Conservation (phyloP, 306 rosid genomes). For the Acacia confusa region DNA sequence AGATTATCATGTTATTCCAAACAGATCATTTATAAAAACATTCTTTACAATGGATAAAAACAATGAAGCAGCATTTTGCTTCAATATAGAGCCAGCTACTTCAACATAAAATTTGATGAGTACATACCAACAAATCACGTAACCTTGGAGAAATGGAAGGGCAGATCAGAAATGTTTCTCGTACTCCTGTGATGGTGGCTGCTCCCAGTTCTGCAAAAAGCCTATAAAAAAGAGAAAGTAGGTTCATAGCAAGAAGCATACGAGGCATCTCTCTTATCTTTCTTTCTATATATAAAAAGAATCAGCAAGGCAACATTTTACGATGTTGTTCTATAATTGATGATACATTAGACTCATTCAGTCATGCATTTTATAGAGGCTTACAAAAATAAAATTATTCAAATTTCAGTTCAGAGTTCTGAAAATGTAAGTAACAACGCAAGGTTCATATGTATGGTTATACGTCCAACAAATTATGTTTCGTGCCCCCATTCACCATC, state of each 20-base stretch:
- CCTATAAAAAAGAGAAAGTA: conserved; percentile 45
- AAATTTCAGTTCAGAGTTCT: neutral
- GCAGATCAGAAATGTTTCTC: conserved; percentile 69
- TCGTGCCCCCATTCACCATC: neutral
- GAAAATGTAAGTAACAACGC: neutral
- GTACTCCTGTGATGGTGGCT: conserved; percentile 73
- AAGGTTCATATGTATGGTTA: neutral
- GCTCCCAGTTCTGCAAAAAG: conserved; percentile 79
- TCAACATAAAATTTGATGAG: conserved; percentile 30
- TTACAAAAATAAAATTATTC: neutral
- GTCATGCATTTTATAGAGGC: neutral
- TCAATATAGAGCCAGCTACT: conserved; percentile 32
- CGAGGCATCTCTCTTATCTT: neutral
- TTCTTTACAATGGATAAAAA: conserved; percentile 10
- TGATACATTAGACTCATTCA: neutral
- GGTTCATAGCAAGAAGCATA: conserved; percentile 1
- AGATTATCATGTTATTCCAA: conserved; percentile 32
- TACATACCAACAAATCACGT: conserved; percentile 44
- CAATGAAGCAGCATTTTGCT: conserved; percentile 31
- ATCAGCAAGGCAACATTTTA: neutral
- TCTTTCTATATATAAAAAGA: neutral
- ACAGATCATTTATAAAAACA: conserved; percentile 30
- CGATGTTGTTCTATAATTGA: neutral
- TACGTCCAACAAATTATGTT: neutral
- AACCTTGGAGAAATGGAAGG: conserved; percentile 30